Conservation (phyloP, 192 early-diverging fungal species). For the Helicostylum pulchrum region DNA sequence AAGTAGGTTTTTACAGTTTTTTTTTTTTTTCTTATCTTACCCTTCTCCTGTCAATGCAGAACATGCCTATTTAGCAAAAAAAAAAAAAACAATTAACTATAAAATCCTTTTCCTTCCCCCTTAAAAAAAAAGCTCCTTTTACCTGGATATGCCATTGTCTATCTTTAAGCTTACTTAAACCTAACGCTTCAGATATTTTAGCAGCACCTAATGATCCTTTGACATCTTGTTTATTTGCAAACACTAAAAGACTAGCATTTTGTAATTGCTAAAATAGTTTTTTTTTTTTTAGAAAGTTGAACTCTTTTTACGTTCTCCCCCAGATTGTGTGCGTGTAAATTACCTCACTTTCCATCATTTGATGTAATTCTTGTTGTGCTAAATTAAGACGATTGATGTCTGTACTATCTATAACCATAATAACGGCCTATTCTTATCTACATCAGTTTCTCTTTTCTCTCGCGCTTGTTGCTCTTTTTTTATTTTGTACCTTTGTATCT, state of each 20-base stretch:
- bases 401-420: constrained; percentile 73
- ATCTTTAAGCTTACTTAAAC: constrained; percentile 56
- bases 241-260: constrained; percentile 58
- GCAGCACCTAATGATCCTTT: constrained; percentile 60
- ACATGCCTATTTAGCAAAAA: constrained; percentile 44
- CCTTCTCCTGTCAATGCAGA: constrained; percentile 67
- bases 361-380: constrained; percentile 57
- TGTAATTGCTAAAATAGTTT: constrained; percentile 45
- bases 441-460: background rate
- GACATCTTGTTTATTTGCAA: constrained; percentile 71
- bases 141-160: constrained; percentile 73
- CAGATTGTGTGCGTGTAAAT: background rate
- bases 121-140: background rate
- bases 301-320: background rate
- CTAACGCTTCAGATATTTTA: constrained; percentile 61
- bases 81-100: background rate
- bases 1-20: too few relatives aligned
- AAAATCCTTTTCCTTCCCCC: background rate
- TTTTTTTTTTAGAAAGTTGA: background rate
- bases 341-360: constrained; percentile 70
- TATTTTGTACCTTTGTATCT: constrained; percentile 46
- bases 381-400: constrained; percentile 61
- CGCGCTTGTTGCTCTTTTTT: background rate
- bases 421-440: constrained; percentile 44
- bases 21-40: constrained; percentile 30